phyloP scores from a whole-genome alignment of 768 basidiomycete species.

The Boletus rufocinnamomeus region DNA sequence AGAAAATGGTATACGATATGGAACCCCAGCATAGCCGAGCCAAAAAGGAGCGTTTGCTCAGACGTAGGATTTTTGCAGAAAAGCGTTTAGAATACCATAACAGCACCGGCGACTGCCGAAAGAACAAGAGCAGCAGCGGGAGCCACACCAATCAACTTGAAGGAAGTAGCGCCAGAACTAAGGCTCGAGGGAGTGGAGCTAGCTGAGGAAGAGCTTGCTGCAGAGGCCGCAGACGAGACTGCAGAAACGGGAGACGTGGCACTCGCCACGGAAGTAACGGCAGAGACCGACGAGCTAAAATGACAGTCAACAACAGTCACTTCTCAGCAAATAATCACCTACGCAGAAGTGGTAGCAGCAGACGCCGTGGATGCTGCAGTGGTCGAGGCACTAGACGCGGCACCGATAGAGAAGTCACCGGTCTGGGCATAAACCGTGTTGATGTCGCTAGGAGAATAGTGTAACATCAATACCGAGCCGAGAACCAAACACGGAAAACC shows the following conservation, averaged over 20 bases:
- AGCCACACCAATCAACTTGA: slow-evolving; percentile 36
- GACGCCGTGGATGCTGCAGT: slow-evolving; percentile 20
- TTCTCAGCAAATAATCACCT: not conserved
- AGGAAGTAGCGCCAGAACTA: slow-evolving; percentile 32
- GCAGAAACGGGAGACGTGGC: slow-evolving; percentile 13
- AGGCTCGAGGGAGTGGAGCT: slow-evolving; percentile 26
- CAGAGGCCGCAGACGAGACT: not conserved
- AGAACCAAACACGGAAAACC: not conserved
- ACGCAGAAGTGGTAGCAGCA: slow-evolving; percentile 6
- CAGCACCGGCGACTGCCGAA: slow-evolving; percentile 52
- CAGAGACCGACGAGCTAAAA: slow-evolving; percentile 1
- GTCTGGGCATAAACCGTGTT: slow-evolving; percentile 44
- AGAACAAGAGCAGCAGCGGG: slow-evolving; percentile 40
- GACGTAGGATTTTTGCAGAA: not conserved
- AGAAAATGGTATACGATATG: slow-evolving; percentile 21
- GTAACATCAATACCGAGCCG: not conserved
- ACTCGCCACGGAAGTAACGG: slow-evolving; percentile 9
- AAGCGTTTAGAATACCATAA: slow-evolving; percentile 44
- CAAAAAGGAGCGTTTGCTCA: slow-evolving; percentile 1
- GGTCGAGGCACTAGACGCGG: slow-evolving; percentile 7
- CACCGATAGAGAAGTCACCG: slow-evolving; percentile 45
- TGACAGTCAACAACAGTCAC: not conserved
- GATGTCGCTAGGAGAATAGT: slow-evolving; percentile 38
- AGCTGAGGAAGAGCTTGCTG: slow-evolving; percentile 13
- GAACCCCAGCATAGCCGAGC: not conserved